A percentile compares a stretch with the other conserved stretches of the same genome.
Evolutionary conservation across 1,139 yeast genomes (phyloP).

Genomic region (Tardiomyces depauwii): DNA sequence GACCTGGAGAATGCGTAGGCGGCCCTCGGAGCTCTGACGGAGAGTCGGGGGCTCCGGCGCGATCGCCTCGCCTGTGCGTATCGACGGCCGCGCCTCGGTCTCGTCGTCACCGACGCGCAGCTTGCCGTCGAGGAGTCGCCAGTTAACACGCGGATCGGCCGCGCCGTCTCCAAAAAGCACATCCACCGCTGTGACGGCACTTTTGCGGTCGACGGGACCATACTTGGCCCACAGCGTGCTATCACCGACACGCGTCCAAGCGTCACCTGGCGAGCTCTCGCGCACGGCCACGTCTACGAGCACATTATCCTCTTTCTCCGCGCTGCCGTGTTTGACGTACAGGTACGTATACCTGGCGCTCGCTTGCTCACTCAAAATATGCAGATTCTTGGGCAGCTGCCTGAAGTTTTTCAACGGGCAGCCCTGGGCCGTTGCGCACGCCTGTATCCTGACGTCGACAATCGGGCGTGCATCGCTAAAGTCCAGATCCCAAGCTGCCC

Average conservation of each 20-base stretch:
- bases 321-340: neutral
- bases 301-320: neutral
- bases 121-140: constrained; percentile 38
- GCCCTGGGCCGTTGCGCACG: neutral
- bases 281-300: neutral
- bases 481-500: neutral
- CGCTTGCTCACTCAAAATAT: neutral
- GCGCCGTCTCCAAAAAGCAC: constrained; percentile 63
- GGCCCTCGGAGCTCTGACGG: constrained; percentile 30
- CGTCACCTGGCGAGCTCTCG: neutral
- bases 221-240: constrained; percentile 36
- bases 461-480: neutral
- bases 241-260: neutral
- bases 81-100: constrained; percentile 23
- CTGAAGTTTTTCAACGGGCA: neutral
- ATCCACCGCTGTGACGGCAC: constrained; percentile 35
- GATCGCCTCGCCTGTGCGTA: constrained; percentile 26
- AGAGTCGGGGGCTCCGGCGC: constrained; percentile 23
- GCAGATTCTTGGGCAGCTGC: neutral
- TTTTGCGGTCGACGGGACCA: constrained; percentile 24
- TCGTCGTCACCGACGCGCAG: constrained; percentile 11
- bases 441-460: neutral
- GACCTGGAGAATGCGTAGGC: constrained; percentile 70
- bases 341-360: neutral
- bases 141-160: constrained; percentile 64